A percentile compares a stretch with the other conserved stretches of the same genome.
Evolutionary conservation across 345 rosid species (phyloP).

Genomic region (Murraya paniculata): DNA sequence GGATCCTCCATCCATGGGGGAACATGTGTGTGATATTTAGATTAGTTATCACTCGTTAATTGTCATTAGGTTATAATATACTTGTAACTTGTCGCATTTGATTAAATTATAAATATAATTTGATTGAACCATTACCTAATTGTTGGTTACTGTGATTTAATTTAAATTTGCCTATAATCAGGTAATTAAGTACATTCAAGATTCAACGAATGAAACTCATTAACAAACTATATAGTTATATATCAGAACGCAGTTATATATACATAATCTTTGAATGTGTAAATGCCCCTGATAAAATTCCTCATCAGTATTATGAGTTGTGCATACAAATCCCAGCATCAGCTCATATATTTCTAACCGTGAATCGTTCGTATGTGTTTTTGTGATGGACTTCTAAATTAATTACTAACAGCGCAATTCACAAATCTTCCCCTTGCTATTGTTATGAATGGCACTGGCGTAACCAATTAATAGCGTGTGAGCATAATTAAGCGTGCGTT

Average conservation of each 20-base stretch:
- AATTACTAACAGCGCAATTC: too few relatives aligned
- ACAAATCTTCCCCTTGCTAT: too few relatives aligned
- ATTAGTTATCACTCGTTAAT: background rate
- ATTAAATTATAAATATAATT: background rate
- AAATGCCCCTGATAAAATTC: background rate
- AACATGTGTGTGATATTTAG: background rate
- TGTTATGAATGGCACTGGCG: too few relatives aligned
- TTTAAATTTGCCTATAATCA: background rate
- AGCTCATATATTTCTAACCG: too few relatives aligned
- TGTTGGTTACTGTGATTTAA: background rate
- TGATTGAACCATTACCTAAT: background rate
- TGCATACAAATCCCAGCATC: too few relatives aligned
- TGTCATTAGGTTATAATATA: background rate
- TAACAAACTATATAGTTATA: background rate
- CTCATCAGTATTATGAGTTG: background rate
- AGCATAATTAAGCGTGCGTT: background rate
- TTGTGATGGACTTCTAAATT: too few relatives aligned
- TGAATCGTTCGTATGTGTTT: too few relatives aligned
- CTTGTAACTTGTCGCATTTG: background rate
- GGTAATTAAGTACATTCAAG: background rate
- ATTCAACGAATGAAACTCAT: background rate
- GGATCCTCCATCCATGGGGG: too few relatives aligned
- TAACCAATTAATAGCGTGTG: too few relatives aligned
- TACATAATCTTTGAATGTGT: background rate
- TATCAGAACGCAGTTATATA: background rate